phyloP scores from a whole-genome alignment of 192 early-diverging fungal genomes.

The Backusella australiensis region DNA sequence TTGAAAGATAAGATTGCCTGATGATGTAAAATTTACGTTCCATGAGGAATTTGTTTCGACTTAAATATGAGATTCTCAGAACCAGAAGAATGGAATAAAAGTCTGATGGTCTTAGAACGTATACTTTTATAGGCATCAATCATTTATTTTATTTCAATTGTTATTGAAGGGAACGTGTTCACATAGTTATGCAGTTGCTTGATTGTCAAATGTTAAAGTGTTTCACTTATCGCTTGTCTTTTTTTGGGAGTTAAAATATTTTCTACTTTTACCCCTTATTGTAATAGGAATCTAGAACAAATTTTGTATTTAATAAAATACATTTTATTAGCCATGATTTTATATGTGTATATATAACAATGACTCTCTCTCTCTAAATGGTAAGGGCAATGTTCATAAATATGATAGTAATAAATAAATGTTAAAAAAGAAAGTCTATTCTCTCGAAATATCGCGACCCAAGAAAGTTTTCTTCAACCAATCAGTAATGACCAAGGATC shows the following conservation, averaged over 20 bases:
- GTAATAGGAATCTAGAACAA: background rate
- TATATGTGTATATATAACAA: background rate
- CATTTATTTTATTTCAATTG: background rate
- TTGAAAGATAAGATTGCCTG: background rate
- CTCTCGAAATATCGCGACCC: constrained; percentile 90
- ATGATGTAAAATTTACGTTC: background rate
- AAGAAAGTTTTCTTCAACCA: constrained; percentile 90
- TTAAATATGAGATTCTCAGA: background rate
- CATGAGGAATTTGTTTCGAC: background rate
- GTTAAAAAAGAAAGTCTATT: constrained; percentile 55
- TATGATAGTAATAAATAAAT: background rate
- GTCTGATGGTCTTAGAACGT: background rate
- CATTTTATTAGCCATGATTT: background rate
- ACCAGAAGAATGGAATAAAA: background rate
- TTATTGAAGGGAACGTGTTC: background rate
- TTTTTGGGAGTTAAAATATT: background rate
- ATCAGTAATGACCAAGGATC: constrained; percentile 79
- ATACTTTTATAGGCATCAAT: background rate
- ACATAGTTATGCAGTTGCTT: background rate
- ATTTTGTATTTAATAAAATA: background rate
- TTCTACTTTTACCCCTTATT: background rate
- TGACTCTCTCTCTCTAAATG: background rate
- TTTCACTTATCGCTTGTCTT: background rate
- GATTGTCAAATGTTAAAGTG: background rate
- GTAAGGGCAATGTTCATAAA: background rate